Conservation (phyloP, 2,329 filamentous ascomycete genomes). For the Albifimbria verrucaria region DNA sequence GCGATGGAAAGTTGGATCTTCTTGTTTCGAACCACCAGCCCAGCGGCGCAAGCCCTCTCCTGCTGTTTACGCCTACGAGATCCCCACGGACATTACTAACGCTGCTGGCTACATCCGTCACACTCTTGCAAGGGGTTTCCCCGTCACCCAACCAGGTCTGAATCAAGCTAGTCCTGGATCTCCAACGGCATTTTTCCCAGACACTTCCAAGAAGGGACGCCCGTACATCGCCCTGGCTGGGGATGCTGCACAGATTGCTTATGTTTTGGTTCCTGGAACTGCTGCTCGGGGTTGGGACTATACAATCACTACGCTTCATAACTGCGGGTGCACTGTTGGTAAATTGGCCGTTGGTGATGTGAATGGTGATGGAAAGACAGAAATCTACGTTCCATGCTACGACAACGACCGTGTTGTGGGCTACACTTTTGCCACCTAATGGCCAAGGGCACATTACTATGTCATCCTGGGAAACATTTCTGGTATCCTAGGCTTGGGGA, state of each 20-base stretch:
- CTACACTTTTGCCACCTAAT: background rate
- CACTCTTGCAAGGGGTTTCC: background rate
- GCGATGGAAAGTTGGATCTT: background rate
- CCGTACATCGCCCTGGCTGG: background rate
- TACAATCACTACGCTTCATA: background rate
- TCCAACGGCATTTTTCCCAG: background rate
- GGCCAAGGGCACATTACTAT: too few relatives aligned
- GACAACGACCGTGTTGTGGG: background rate
- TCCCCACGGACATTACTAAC: background rate
- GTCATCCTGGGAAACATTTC: too few relatives aligned
- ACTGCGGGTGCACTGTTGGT: background rate
- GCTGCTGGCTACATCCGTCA: background rate
- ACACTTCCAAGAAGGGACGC: background rate
- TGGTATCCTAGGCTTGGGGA: too few relatives aligned
- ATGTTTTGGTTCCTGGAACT: background rate
- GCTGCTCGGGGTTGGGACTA: background rate
- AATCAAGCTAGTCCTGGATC: background rate
- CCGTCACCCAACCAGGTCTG: background rate
- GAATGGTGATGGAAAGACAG: background rate
- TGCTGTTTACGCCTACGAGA: background rate
- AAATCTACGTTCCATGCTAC: background rate
- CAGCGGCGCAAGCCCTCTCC: background rate
- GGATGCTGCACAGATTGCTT: background rate
- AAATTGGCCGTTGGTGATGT: background rate
- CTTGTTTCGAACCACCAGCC: background rate